A percentile compares a stretch with the other conserved stretches of the same genome.
Conservation (phyloP, 192 early-diverging fungal species). For the Backusella australiensis region DNA sequence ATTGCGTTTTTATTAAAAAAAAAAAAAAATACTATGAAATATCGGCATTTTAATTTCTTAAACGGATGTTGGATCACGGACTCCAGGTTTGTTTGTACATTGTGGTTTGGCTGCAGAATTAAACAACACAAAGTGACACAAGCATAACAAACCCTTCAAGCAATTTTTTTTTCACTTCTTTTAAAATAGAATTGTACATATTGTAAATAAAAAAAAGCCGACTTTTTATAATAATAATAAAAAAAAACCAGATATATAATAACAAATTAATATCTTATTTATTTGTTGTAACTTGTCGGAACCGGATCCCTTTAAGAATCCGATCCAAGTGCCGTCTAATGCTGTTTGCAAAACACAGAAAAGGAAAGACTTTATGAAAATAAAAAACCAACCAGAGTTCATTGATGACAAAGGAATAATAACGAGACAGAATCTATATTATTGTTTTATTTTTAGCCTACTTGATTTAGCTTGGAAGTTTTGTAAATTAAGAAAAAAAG, state of each 20-base stretch:
- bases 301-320: conserved; percentile 6
- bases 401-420: neutral
- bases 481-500: neutral
- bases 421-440: neutral
- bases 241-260: too few species aligned
- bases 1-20: neutral
- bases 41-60: neutral
- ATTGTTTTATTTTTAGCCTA: neutral
- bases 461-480: neutral
- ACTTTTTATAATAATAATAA: neutral
- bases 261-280: neutral
- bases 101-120: neutral
- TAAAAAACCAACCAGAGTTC: neutral
- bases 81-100: neutral
- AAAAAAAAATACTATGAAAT: neutral
- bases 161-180: neutral
- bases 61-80: neutral
- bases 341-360: neutral
- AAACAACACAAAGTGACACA: neutral
- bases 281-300: neutral
- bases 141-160: neutral
- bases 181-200: neutral
- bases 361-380: neutral
- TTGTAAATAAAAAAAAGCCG: too few species aligned
- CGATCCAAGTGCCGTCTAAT: neutral